Percentiles rank a stretch among this genome's conserved stretches.
phyloP scores from a whole-genome alignment of 192 early-diverging fungal species.

The Linnemannia exigua region DNA sequence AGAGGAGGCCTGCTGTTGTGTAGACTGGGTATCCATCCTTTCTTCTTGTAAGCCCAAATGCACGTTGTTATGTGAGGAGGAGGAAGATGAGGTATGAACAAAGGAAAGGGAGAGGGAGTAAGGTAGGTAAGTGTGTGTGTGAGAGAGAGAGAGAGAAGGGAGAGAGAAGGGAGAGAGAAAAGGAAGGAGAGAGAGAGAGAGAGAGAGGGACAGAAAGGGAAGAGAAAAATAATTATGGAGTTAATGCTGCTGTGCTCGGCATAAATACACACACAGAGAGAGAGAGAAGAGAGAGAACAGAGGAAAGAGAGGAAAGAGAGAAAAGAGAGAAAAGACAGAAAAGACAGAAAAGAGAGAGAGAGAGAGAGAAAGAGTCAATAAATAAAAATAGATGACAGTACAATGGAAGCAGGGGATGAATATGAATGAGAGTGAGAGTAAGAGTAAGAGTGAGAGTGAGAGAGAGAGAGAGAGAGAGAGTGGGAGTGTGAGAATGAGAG shows the following conservation, averaged over 20 bases:
- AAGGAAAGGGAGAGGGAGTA: not conserved
- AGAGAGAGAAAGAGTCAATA: too few relatives aligned
- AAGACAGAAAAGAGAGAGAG: too few relatives aligned
- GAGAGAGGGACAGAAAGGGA: not conserved
- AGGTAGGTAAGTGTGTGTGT: not conserved
- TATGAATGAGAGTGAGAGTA: not conserved
- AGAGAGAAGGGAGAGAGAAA: not conserved
- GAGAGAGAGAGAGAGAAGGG: not conserved
- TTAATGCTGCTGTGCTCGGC: not conserved
- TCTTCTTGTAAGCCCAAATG: not conserved
- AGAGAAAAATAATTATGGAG: not conserved
- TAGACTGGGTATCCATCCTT: conserved; percentile 2
- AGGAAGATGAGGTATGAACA: not conserved
- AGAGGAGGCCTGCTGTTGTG: conserved; percentile 6
- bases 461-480: not conserved
- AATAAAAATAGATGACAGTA: not conserved
- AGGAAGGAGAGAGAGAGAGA: not conserved
- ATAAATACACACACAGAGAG: not conserved
- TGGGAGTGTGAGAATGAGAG: not conserved
- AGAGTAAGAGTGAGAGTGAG: not conserved
- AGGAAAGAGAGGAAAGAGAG: too few relatives aligned
- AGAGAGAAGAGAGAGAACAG: not conserved
- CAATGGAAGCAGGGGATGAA: not conserved
- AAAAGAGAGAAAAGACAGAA: too few relatives aligned
- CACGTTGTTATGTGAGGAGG: not conserved